A percentile compares a stretch with the other conserved stretches of the same genome.
Evolutionary conservation across 495 filamentous ascomycete species (phyloP).

Genomic region (Hypoxylon intermedium): DNA sequence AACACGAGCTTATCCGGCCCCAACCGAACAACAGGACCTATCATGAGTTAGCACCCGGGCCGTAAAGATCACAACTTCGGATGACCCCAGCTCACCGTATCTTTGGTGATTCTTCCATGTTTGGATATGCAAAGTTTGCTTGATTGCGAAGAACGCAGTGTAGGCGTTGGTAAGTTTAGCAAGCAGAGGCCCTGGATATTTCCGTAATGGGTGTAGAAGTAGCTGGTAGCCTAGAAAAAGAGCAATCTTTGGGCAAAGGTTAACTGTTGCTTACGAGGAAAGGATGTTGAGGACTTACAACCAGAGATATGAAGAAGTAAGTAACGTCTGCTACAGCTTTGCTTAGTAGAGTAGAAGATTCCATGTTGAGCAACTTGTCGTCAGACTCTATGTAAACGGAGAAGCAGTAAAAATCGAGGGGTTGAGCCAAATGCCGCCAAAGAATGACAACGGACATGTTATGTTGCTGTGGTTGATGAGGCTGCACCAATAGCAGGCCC

Average conservation of each 20-base stretch:
- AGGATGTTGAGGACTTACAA: neutral
- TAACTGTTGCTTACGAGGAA: neutral
- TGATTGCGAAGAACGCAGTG: constrained; percentile 10
- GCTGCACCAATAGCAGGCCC: no score
- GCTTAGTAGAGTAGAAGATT: neutral
- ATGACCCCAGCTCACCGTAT: constrained; percentile 5
- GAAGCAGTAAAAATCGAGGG: no score
- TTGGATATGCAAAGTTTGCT: constrained; percentile 9
- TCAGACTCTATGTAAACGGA: no score
- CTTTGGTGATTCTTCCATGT: constrained; percentile 18
- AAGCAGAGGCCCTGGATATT: constrained; percentile 44
- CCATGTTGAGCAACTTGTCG: neutral
- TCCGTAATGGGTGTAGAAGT: constrained; percentile 40
- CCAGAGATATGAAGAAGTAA: neutral
- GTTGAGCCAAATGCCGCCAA: no score
- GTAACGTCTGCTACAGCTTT: neutral
- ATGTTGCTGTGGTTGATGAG: no score
- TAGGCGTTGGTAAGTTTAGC: constrained; percentile 33
- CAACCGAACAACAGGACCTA: constrained; percentile 31
- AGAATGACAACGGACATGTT: no score
- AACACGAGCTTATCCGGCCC: constrained; percentile 37
- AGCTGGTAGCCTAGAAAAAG: constrained; percentile 17
- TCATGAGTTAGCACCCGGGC: neutral
- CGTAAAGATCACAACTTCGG: neutral
- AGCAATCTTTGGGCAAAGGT: constrained; percentile 1